Evolutionary conservation across 805 yeast species (phyloP).

Genomic region (Metschnikowia corniflorae): DNA sequence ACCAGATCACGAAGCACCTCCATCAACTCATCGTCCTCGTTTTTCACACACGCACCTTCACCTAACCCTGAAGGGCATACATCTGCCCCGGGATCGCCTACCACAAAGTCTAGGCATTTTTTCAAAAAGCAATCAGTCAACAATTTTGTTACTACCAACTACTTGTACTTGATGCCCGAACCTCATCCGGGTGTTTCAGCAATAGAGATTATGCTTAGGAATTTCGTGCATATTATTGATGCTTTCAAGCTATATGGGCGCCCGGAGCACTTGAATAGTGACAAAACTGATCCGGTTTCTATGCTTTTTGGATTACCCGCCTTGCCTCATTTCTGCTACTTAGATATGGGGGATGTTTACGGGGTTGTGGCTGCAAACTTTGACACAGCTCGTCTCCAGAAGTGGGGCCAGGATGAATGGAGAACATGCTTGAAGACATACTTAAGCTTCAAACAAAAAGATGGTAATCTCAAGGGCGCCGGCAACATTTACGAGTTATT

Average conservation of each 20-base stretch:
- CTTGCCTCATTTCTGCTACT: conserved; percentile 62
- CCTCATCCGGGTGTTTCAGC: conserved; percentile 69
- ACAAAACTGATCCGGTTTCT: conserved; percentile 61
- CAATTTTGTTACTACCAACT: conserved; percentile 32
- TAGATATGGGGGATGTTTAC: conserved; percentile 32
- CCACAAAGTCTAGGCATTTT: conserved; percentile 14
- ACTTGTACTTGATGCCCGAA: conserved; percentile 68
- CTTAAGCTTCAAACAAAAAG: conserved; percentile 13
- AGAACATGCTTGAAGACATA: conserved; percentile 22
- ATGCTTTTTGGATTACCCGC: conserved; percentile 73
- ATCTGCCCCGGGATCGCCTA: conserved; percentile 6
- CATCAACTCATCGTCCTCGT: conserved; percentile 26
- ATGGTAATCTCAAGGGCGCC: conserved; percentile 28
- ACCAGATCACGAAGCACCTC: conserved; percentile 22
- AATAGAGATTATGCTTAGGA: conserved; percentile 69
- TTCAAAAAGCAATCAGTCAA: conserved; percentile 27
- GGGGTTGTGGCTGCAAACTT: conserved; percentile 20
- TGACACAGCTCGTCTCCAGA: conserved; percentile 18
- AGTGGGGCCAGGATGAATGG: conserved; percentile 32
- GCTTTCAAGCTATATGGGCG: conserved; percentile 71
- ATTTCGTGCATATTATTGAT: conserved; percentile 66
- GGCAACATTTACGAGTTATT: conserved; percentile 36
- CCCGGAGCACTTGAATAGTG: conserved; percentile 69
- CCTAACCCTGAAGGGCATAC: conserved; percentile 14
- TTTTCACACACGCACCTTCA: conserved; percentile 28